Evolutionary conservation across 208 protist species (phyloP), one percentile per base, ranked within the genome.

Genomic region (Acanthamoeba royreba): DNA sequence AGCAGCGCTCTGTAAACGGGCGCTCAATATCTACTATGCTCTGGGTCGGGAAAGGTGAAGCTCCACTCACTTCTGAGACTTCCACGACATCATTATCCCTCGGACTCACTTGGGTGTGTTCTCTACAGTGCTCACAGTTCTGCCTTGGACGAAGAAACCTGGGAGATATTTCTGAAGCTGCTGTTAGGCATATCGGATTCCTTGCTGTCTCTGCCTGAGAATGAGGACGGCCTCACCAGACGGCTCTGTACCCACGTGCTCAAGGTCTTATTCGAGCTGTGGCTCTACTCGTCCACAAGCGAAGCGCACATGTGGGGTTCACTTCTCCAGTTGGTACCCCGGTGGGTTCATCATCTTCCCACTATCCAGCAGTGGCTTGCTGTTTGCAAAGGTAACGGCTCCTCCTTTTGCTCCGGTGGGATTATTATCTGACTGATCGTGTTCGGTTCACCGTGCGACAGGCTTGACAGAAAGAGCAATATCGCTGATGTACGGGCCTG

Each of bases 311-410:
- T 95, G 94, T 95, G 94, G 94, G 72, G 45, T 9, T 92, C 81
- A 25, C 79, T 95, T 22, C 58, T 58, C n/a, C 47, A 49, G 13
- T 45, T 94, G 55, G 90, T 86, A 28, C n/a, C 33, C 4, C 43
- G 53, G 40, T 95, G 94, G 94, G 77, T 74, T 4, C 94, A 94
- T 55, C 74, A 85, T n/a, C 93, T 95, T 31, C 52, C 63, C 31
- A 92, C 93, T 35, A 79, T 95, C 35, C 49, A 55, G 17, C 66
- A 88, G 58, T 95, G 94, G 94, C 93, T 93, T 81, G 90, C 94
- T 31, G 72, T 92, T 22, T 77, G 38, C 38, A 66, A 92, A 35
- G 66, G 49, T 55, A 19, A 9, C 49, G 9, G 9, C 13, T 55
- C 49, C 19, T 9, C 49, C 49, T 55, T 9, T 19, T 19, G 9